Conservation (phyloP, 257 asterid genomes). For the Fraxinus quadrangulata region DNA sequence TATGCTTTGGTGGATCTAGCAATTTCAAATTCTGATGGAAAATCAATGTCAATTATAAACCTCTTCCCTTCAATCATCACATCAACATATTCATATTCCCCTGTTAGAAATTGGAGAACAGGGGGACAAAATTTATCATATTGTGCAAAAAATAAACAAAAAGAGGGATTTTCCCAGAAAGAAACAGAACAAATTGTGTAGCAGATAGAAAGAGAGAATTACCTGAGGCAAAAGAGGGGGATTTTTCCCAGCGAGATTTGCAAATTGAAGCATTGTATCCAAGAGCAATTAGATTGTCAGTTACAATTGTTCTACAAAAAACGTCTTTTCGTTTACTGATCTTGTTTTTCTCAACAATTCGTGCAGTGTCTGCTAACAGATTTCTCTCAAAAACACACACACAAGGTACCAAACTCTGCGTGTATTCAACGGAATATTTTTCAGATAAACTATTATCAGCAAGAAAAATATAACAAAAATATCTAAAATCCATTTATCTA, state of each 20-base stretch:
- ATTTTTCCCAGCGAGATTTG: constrained; percentile 81
- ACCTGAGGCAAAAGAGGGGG: constrained; percentile 69
- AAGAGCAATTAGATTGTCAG: constrained; percentile 57
- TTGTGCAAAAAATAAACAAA: too few species aligned
- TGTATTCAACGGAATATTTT: constrained; percentile 8
- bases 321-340: constrained; percentile 54
- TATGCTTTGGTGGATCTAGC: constrained; percentile 84
- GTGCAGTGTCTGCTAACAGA: constrained; percentile 66
- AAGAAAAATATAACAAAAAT: constrained; percentile 10
- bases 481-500: constrained; percentile 16
- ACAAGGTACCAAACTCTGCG: constrained; percentile 72
- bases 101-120: constrained; percentile 28
- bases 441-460: constrained; percentile 19
- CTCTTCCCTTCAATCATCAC: constrained; percentile 61
- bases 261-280: constrained; percentile 89
- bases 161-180: neutral
- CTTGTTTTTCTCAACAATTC: constrained; percentile 65
- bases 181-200: neutral
- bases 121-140: neutral
- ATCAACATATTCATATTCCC: constrained; percentile 71
- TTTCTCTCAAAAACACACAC: constrained; percentile 56
- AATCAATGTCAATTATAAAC: constrained; percentile 53
- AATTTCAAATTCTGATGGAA: constrained; percentile 80
- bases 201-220: constrained; percentile 1
- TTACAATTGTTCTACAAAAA: constrained; percentile 25